These are phyloP conservation scores for Marchantia paleacea DNA, from an alignment of 225 moss, liverwort and hornwort species.

Conservation along the genomic window DNA sequence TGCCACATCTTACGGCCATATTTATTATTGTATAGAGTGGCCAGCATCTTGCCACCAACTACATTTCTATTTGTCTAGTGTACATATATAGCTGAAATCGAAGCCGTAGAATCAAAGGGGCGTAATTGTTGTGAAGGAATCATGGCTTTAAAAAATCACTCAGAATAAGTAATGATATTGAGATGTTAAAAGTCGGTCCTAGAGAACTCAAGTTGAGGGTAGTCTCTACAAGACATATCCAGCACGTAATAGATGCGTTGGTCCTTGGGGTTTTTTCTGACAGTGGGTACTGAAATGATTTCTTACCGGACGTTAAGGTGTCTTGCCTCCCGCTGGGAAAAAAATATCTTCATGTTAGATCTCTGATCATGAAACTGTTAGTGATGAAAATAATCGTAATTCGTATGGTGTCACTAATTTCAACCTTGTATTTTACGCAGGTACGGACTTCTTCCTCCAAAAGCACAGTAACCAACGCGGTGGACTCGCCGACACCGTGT, in stretches of 20 bases:
- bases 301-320: background rate
- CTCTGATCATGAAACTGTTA: too few species aligned
- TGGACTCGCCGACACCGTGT: slow-evolving; percentile 81
- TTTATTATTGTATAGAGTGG: too few species aligned
- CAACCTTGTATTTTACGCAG: slow-evolving; percentile 34
- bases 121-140: too few species aligned
- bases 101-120: too few species aligned
- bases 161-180: background rate
- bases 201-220: background rate
- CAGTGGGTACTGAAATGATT: background rate
- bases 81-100: too few species aligned
- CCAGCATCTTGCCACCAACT: too few species aligned
- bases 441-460: slow-evolving; percentile 84
- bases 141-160: background rate
- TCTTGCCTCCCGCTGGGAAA: background rate
- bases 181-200: background rate
- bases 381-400: background rate
- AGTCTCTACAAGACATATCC: background rate
- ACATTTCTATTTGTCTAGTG: too few species aligned
- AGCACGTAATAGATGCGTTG: background rate
- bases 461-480: slow-evolving; percentile 99
- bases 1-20: too few species aligned
- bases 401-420: too few species aligned
- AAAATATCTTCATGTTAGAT: background rate
- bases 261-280: background rate